Conservation (phyloP, 192 early-diverging fungal species). For the Backusella parvicylindrica region DNA sequence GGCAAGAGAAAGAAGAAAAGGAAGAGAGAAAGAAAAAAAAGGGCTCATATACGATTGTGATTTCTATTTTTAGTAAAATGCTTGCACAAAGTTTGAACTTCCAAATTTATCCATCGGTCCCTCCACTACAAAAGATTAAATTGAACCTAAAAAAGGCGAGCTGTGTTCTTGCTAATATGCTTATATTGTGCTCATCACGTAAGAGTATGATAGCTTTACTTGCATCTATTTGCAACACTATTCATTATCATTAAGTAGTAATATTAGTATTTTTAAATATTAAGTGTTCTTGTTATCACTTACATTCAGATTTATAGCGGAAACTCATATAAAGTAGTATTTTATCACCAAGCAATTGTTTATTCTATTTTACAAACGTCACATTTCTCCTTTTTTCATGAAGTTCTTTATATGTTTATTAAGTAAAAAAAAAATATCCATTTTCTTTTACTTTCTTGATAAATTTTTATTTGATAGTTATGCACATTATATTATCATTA, state of each 20-base stretch:
- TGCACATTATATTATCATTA: neutral
- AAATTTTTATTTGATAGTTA: neutral
- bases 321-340: neutral
- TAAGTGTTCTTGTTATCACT: neutral
- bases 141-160: neutral
- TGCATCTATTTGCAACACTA: neutral
- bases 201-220: neutral
- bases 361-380: neutral
- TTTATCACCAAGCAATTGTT: neutral
- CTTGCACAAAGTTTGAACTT: neutral
- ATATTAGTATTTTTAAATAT: neutral
- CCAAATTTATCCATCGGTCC: neutral
- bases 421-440: neutral
- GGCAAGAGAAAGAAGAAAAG: neutral
- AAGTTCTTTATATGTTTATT: neutral
- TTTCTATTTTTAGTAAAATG: neutral
- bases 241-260: neutral
- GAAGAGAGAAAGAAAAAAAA: neutral
- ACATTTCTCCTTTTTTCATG: neutral
- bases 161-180: neutral
- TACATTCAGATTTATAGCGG: neutral
- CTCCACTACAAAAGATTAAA: neutral
- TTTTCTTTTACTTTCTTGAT: neutral
- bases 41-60: neutral
- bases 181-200: neutral